Base-by-base conservation (phyloP, 441 rosid genomes). In the Mallotus repandus region DNA sequence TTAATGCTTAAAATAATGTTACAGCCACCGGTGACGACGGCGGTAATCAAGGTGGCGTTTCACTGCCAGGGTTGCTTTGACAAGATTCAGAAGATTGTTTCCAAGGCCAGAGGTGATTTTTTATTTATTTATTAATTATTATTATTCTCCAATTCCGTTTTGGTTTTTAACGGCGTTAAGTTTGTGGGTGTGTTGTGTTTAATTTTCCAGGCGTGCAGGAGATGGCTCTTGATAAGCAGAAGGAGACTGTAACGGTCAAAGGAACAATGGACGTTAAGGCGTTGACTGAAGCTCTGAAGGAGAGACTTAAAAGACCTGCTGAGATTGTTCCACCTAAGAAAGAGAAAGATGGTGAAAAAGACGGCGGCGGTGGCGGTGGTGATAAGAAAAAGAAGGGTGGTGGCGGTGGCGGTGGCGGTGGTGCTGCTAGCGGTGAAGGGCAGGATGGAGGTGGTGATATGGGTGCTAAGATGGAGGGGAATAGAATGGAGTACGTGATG, bases 241-340 rank as follows among this genome's bases (percentile, higher is more conserved):
- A 89, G 85, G 87, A 90, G 4, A 63, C 84, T 77, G 89, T 91
- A 41, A 86, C 95, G 11, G 95, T 95, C 45, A 95, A 83, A 48
- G 98, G 99, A 57, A 86, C 89, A 1, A 90, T 95, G 93, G 94
- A 91, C 72, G 92, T 78, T 4, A 87, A 91, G 74, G 90, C 80
- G 11, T 80, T 95, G 78, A 80, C 80, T 0, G 86, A 83, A 66
- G 22, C 13, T 53, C 63, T 95, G 74, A 70, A 77, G 75, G 87
- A 84, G 70, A 90, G 76, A 75, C 86, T 93, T 70, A 93, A 86
- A 79, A 82, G 88, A 73, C 25, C 76, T 10, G 97, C 90, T 48
- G 91, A 88, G 78, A 78, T 95, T 52, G 91, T 93, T 68, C 92
- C 90, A 8, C 89, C 91, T 41, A 89, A 89, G 87, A 87, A 91